Conservation (phyloP, 2,329 filamentous ascomycete genomes). For the Cytospora paraplurivora region DNA sequence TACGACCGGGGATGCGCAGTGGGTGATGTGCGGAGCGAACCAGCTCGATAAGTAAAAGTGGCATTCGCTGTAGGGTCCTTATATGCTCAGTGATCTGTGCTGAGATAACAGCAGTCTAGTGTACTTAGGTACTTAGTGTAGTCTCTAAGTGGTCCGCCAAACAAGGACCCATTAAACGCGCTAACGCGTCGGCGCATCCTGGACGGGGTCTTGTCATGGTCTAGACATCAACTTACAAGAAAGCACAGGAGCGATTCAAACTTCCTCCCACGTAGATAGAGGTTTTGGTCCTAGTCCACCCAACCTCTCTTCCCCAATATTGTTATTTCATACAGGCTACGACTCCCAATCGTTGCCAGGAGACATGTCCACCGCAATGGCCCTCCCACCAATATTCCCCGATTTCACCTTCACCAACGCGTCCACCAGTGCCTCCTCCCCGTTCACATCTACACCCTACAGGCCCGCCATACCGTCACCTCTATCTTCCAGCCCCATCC, state of each 20-base stretch:
- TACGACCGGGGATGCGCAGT: not conserved
- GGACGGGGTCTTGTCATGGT: not conserved
- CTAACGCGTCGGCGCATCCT: slow-evolving; percentile 4
- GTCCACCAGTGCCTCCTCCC: not conserved
- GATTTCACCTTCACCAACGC: slow-evolving; percentile 34
- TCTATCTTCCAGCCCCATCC: slow-evolving; percentile 57
- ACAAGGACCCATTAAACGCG: slow-evolving; percentile 3
- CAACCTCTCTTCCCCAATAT: not conserved
- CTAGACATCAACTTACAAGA: not conserved
- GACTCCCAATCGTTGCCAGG: not conserved
- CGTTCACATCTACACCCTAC: slow-evolving; percentile 40
- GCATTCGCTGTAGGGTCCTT: not conserved
- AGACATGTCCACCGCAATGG: slow-evolving; percentile 41
- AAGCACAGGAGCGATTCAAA: not conserved
- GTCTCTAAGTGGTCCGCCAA: not conserved
- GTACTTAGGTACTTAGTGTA: too few species aligned
- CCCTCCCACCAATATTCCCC: slow-evolving; percentile 46
- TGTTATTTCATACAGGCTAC: not conserved
- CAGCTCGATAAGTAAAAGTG: too few species aligned
- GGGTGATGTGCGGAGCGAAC: too few species aligned
- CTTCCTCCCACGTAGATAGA: not conserved
- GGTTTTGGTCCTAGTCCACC: not conserved
- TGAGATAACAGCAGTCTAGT: not conserved
- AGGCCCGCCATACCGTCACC: slow-evolving; percentile 56
- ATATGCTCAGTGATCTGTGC: not conserved